Percentiles rank a stretch among this genome's conserved stretches.
These are phyloP conservation scores for Fomitopsis betulina DNA, from an alignment of 1,284 basidiomycete species.

Conservation along the genomic window DNA sequence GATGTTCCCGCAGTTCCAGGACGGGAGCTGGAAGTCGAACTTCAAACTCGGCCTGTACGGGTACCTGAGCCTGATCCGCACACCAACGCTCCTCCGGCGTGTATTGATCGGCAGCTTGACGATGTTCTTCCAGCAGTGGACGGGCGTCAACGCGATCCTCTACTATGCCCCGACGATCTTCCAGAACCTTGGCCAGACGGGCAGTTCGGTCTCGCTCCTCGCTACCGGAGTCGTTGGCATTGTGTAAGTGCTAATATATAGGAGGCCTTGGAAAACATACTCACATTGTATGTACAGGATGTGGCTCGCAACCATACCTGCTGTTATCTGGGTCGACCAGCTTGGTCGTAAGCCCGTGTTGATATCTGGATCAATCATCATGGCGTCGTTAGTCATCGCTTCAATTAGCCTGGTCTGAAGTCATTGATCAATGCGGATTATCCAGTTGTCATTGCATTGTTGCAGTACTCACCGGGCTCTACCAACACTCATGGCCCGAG, in stretches of 20 bases:
- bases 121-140: constrained; percentile 77
- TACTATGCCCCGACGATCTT: constrained; percentile 72
- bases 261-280: neutral
- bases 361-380: constrained; percentile 65
- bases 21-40: constrained; percentile 49
- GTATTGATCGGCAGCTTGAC: constrained; percentile 58
- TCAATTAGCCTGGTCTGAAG: neutral
- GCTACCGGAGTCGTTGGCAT: constrained; percentile 84
- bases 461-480: constrained; percentile 54
- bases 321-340: constrained; percentile 70
- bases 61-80: constrained; percentile 52
- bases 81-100: constrained; percentile 50
- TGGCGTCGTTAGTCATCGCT: constrained; percentile 44
- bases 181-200: constrained; percentile 47
- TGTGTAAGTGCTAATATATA: constrained; percentile 39
- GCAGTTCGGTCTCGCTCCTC: constrained; percentile 58
- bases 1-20: constrained; percentile 62
- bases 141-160: constrained; percentile 62
- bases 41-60: constrained; percentile 58
- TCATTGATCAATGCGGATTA: neutral
- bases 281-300: constrained; percentile 38
- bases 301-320: constrained; percentile 72
- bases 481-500: constrained; percentile 42
- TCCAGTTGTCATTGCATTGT: constrained; percentile 61
- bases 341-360: constrained; percentile 67